Base-by-base conservation (phyloP, 176 grass and related monocot genomes). In the Sorghum bicolor region DNA sequence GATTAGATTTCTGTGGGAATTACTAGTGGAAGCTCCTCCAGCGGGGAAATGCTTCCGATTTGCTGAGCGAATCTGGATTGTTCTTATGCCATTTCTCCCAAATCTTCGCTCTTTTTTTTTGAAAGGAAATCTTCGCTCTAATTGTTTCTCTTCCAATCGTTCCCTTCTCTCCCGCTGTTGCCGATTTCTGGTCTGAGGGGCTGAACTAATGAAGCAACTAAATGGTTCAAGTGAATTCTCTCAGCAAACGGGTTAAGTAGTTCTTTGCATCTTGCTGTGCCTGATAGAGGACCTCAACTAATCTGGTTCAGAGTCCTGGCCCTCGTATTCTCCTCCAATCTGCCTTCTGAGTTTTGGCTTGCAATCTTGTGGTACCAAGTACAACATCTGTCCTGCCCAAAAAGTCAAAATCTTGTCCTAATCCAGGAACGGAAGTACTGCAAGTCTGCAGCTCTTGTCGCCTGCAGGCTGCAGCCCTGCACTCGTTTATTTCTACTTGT, bases 341-440 rank as follows among this genome's bases (percentile, higher is more conserved):
- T 36, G 40, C 38, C 19, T 68, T 6, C 79, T 84, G 25, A 14
- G 6, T 37, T 60, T 69, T 71, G 25, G 63, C 63, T 57, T 60
- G n/a, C 45, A 74, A 92, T 67, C 65, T 22, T 72, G 26, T 16
- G 34, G 34, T 33, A 78, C 43, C 16, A 26, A 29, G 9, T n/a
- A 80, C 79, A 76, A 75, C 84, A 76, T 85, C 62, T 70, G n/a
- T 3, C 17, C 64, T 8, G 9, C 16, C 64, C 71, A 34, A 37
- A 70, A 75, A 79, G 24, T 50, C 12, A 34, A 28, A 32, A 33
- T 30, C 22, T 20, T 80, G 48, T 76, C 82, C 77, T 41, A 75
- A 63, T 52, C 11, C 85, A 48, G 26, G 75, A 67, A 67, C 31
- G 75, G 39, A 50, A 79, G 43, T 79, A 60, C 67, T 71, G 5